Evolutionary conservation across 2,329 filamentous ascomycete species (phyloP), one percentile per base, ranked within the genome.

Genomic region (Trichoderma citrinoviride): DNA sequence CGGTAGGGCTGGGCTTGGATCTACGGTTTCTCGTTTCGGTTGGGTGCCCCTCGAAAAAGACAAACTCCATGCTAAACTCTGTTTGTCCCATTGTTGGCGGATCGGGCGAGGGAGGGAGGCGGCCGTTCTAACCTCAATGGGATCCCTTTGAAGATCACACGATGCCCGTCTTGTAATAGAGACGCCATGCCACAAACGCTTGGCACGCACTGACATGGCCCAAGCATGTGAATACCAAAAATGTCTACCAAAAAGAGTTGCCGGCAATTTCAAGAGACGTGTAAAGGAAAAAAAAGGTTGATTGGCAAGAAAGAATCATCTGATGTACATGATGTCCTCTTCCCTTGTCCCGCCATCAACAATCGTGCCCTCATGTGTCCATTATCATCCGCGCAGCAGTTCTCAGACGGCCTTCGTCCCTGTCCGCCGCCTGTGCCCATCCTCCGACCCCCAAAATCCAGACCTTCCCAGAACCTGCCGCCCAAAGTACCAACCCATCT

Each of bases 341-440:
- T 41, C 56, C 46, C 44, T 53, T 17, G 57, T 67, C 46, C 54
- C 23, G 55, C 56, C 60, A 46, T 65, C 65, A 62, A 68, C 49
- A 55, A 61, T 68, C 67, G 29, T 68, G 46, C 56, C 61, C 63
- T 68, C 65, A 53, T 69, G 54, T 64, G 65, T 64, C 57, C 62
- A 68, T 65, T 67, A 67, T 67, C 66, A 64, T 68, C 66, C 64
- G 58, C 64, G 53, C 53, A 29, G 40, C 52, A 41, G 52, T 37
- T 5, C 33, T 14, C 53, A 56, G 53, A 37, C 56, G 21, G 41
- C n/a, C 56, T 25, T 50, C 29, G 19, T 41, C 23, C 29, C 46
- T 37, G 19, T 27, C 3, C 40, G 15, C 25, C 53, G 37, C 19
- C 43, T 23, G 12, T 29, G 47, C 25, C 44, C 57, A 10, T 8